A percentile compares a stretch with the other conserved stretches of the same genome.
These are phyloP conservation scores for Xylariales sp. DNA, from an alignment of 2,329 filamentous ascomycete genomes.

Conservation along the genomic window DNA sequence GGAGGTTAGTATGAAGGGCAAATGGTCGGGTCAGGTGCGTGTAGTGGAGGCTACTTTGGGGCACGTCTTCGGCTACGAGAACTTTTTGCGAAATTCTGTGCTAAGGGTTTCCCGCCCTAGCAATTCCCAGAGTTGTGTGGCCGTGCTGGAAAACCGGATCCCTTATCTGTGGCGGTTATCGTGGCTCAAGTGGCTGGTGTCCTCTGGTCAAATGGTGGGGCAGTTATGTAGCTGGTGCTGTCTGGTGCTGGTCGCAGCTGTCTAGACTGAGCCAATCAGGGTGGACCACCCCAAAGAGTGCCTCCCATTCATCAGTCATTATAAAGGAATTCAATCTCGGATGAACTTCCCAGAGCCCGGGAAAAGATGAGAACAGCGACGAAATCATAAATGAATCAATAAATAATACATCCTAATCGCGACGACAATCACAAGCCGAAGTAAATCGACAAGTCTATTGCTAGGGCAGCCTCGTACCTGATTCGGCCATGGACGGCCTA, in stretches of 20 bases:
- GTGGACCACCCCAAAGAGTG: slow-evolving; percentile 34
- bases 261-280: slow-evolving; percentile 38
- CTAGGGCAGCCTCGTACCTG: background rate
- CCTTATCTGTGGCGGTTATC: background rate
- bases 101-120: slow-evolving; percentile 51
- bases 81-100: slow-evolving; percentile 49
- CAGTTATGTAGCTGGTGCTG: background rate
- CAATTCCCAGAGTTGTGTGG: slow-evolving; percentile 37
- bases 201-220: background rate
- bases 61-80: slow-evolving; percentile 45
- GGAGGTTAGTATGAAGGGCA: slow-evolving; percentile 47
- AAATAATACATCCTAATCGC: background rate
- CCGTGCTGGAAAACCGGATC: slow-evolving; percentile 29
- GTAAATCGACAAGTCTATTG: background rate
- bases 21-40: slow-evolving; percentile 38
- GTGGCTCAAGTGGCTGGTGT: slow-evolving; percentile 34
- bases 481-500: slow-evolving; percentile 70
- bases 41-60: slow-evolving; percentile 44
- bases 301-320: slow-evolving; percentile 10
- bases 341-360: slow-evolving; percentile 4
- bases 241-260: too few relatives aligned
- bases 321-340: background rate
- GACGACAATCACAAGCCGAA: background rate
- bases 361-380: slow-evolving; percentile 17
- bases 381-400: background rate